Evolutionary conservation across 2,329 filamentous ascomycete species (phyloP).

Genomic region (Grosmannia clavigera): DNA sequence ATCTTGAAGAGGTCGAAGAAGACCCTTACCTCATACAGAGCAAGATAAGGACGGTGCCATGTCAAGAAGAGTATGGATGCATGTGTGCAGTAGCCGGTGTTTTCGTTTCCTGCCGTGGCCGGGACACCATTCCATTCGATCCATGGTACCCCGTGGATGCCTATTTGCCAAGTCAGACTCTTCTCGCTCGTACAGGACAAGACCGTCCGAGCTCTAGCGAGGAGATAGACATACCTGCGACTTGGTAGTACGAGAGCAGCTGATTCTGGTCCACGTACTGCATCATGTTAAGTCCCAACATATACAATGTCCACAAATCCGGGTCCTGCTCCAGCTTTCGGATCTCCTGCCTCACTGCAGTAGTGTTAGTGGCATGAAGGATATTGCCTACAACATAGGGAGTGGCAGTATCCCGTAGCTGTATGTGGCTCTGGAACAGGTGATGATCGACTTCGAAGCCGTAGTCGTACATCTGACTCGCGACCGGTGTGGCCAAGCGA

Average conservation of each 20-base stretch:
- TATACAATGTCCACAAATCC: conserved; percentile 63
- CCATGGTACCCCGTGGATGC: conserved; percentile 68
- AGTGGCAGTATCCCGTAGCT: conserved; percentile 8
- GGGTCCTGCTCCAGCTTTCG: conserved; percentile 49
- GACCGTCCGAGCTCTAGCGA: too few species aligned
- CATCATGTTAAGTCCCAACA: conserved; percentile 63
- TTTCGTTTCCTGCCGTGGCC: conserved; percentile 35
- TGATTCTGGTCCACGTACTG: conserved; percentile 51
- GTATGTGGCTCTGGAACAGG: conserved; percentile 27
- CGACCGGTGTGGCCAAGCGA: neutral
- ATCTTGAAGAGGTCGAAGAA: too few species aligned
- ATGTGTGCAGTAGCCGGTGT: conserved; percentile 66
- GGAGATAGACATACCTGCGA: conserved; percentile 34
- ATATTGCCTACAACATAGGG: conserved; percentile 29
- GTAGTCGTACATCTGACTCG: conserved; percentile 33
- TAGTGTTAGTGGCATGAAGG: conserved; percentile 19
- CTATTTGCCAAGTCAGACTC: conserved; percentile 26
- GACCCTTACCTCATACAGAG: conserved; percentile 38
- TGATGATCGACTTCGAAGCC: conserved; percentile 28
- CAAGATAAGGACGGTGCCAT: conserved; percentile 76
- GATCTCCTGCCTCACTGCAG: conserved; percentile 50
- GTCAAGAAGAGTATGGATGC: conserved; percentile 59
- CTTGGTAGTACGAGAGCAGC: conserved; percentile 63
- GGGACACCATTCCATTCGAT: conserved; percentile 39
- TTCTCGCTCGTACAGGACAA: neutral